Evolutionary conservation across 352 stramenopile genomes (phyloP), one percentile per base, ranked within the genome.

Genomic region (Globisporangium cystogenes): DNA sequence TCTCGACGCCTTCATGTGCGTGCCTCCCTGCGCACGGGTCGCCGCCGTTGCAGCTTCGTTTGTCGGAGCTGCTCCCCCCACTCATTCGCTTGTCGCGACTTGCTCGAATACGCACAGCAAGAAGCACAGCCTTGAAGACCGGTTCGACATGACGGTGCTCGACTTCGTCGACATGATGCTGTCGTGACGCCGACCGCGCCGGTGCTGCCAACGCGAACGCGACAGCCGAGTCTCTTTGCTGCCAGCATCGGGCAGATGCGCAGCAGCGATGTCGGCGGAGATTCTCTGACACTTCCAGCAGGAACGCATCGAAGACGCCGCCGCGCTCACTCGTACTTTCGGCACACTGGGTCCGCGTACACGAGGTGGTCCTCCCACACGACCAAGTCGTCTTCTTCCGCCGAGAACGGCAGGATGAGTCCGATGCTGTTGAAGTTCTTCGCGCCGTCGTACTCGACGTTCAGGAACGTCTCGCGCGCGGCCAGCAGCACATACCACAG

Each of bases 391-490:
- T 89, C 81, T 78, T 93, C 82, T 48, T 91, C 82, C 2, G 78
- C 82, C 15, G 76, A 91, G 48, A 91, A 91, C 8, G 82, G 80
- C 18, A 93, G 68, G 18, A 90, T 65, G 45, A 90, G 70, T 18
- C 84, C 80, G 51, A 90, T 77, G 49, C 83, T 93, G 68, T 90
- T 90, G 57, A 90, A 90, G 60, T 91, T 95, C 65, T 92, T 91
- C 24, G 70, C 72, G 24, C 56, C 68, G 64, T 93, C 76, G 64
- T 95, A 95, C 68, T 93, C 82, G 11, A 75, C 47, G 55, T 95
- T 95, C 62, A 90, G 33, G 47, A 80, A 95, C 49, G 81, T 76
- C 20, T 93, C 77, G 43, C 70, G 66, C 24, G 72, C 62, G 15
- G 73, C 73, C 45, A 91, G 59, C 29, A 95, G 51, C 26, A 70